Evolutionary conservation across 106 monocot species (phyloP).

Genomic region (Apostasia ramifera): DNA sequence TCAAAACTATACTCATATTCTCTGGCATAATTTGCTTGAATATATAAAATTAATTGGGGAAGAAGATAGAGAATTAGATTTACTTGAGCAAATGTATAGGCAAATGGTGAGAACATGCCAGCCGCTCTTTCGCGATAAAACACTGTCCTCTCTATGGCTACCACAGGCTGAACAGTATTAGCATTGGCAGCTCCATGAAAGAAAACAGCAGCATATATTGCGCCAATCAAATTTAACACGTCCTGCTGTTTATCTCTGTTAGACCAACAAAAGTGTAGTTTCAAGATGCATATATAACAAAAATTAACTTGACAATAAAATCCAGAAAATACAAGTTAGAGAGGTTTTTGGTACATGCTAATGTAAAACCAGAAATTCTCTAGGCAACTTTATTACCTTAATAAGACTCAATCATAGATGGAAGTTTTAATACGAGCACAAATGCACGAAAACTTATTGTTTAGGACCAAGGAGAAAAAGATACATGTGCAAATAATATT

Average conservation of each 20-base stretch:
- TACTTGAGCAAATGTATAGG: conserved; percentile 94
- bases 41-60: not conserved
- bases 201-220: conserved; percentile 55
- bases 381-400: no score
- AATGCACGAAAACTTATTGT: no score
- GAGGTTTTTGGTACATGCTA: not conserved
- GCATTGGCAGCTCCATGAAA: conserved; percentile 66
- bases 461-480: no score
- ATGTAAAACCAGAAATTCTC: not conserved
- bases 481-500: no score
- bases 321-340: not conserved
- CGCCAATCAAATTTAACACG: conserved; percentile 60
- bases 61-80: not conserved
- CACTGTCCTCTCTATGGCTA: conserved; percentile 70
- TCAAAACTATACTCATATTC: no score
- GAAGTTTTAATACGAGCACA: no score
- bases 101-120: conserved; percentile 83
- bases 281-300: not conserved
- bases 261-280: conserved; percentile 3
- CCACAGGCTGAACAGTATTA: conserved; percentile 64
- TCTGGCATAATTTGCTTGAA: no score
- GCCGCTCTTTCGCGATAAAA: conserved; percentile 94
- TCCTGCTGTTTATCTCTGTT: conserved; percentile 69
- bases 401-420: no score
- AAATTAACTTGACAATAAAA: not conserved